Conservation (phyloP, 129 eudicot genomes). For the Flaveria ramosissima region DNA sequence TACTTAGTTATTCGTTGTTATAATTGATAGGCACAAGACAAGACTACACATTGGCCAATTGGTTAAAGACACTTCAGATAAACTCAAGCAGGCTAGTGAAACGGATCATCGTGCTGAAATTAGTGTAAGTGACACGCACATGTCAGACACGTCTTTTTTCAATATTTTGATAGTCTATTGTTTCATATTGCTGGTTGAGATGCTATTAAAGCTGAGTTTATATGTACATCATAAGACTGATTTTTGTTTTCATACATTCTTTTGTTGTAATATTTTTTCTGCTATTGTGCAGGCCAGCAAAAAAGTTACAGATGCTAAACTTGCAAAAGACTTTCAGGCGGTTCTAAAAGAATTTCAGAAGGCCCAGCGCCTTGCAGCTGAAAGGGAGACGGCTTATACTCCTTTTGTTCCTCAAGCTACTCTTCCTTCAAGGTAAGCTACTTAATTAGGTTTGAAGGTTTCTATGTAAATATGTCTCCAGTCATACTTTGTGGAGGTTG, state of each 20-base stretch:
- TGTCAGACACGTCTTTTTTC: not conserved
- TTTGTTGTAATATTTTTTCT: not conserved
- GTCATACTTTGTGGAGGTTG: not conserved
- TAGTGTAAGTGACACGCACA: constrained; percentile 56
- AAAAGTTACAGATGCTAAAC: constrained; percentile 93
- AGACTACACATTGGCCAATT: constrained; percentile 85
- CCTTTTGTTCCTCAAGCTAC: constrained; percentile 78
- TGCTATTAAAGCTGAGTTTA: not conserved
- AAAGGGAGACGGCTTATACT: constrained; percentile 88
- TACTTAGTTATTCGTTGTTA: not conserved
- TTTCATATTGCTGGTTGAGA: not conserved
- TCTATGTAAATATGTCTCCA: constrained; percentile 3
- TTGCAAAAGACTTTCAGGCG: constrained; percentile 94
- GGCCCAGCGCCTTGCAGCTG: constrained; percentile 94
- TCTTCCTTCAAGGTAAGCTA: constrained; percentile 75
- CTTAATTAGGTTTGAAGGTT: not conserved
- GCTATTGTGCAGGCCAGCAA: constrained; percentile 65
- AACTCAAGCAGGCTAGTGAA: constrained; percentile 96
- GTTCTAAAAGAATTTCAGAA: constrained; percentile 91
- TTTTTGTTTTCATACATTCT: not conserved
- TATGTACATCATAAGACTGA: not conserved
- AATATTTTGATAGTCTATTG: not conserved
- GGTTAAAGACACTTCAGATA: constrained; percentile 88
- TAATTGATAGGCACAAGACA: constrained; percentile 67
- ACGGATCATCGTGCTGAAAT: constrained; percentile 70